Conservation (phyloP, 257 asterid species). For the Voacanga thouarsii region DNA sequence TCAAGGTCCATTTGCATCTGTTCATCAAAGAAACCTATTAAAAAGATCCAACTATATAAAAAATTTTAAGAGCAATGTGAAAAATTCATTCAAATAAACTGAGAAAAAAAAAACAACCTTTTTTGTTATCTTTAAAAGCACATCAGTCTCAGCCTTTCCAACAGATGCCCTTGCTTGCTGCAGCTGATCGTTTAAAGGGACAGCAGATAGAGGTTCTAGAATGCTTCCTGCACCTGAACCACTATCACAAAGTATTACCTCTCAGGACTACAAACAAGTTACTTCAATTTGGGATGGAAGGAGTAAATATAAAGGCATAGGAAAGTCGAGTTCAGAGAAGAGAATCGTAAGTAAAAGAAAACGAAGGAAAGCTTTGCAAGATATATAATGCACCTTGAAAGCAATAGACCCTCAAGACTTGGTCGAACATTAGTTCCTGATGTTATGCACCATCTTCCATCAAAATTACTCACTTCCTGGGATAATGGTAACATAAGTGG, state of each 20-base stretch:
- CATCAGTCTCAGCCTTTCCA: conserved; percentile 82
- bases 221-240: conserved; percentile 81
- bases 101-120: conserved; percentile 66
- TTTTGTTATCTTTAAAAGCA: conserved; percentile 72
- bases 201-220: conserved; percentile 86
- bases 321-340: background rate
- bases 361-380: conserved; percentile 20
- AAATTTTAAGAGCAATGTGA: background rate
- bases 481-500: conserved; percentile 11
- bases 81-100: conserved; percentile 19
- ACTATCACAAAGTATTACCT: conserved; percentile 43
- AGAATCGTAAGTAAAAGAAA: conserved; percentile 12
- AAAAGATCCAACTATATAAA: background rate
- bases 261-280: conserved; percentile 6
- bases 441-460: conserved; percentile 93
- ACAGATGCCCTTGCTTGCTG: conserved; percentile 81
- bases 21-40: conserved; percentile 14
- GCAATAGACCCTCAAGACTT: conserved; percentile 69
- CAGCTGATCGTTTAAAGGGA: conserved; percentile 86
- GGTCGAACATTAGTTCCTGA: conserved; percentile 45
- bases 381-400: conserved; percentile 67
- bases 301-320: conserved; percentile 9
- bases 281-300: background rate
- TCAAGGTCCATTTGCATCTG: conserved; percentile 75
- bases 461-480: conserved; percentile 71